These are phyloP conservation scores for Camellia oleifera DNA, from an alignment of 179 eudicot genomes.

Conservation along the genomic window DNA sequence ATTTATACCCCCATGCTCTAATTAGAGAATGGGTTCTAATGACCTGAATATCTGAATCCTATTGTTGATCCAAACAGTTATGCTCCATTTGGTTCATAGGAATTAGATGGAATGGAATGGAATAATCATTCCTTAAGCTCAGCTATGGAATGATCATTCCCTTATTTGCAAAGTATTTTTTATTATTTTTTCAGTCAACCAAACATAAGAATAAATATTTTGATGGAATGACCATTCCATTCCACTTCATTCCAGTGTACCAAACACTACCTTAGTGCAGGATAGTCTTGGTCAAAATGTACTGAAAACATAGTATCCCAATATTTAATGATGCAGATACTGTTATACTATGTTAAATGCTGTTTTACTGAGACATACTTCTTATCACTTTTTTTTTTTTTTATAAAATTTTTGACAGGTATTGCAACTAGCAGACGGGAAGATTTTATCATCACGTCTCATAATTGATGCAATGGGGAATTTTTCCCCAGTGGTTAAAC, in stretches of 20 bases:
- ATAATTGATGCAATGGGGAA: constrained; percentile 97
- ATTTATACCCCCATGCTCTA: not conserved
- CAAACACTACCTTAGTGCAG: not conserved
- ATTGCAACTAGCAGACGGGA: constrained; percentile 68
- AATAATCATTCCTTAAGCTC: too few species aligned
- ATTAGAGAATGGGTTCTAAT: not conserved
- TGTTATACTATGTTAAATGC: not conserved
- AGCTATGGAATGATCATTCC: too few species aligned
- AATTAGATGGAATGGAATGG: too few species aligned
- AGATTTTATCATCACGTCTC: constrained; percentile 61
- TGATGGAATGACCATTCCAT: too few species aligned
- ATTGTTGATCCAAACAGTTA: not conserved
- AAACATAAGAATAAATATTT: too few species aligned
- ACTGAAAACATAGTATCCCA: not conserved
- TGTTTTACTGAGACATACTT: not conserved
- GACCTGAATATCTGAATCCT: not conserved
- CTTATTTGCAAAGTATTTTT: too few species aligned
- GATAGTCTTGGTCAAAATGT: not conserved
- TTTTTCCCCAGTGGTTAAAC: constrained; percentile 91
- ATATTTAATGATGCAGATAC: not conserved
- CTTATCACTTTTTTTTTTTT: not conserved
- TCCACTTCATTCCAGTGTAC: too few species aligned
- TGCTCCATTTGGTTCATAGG: too few species aligned
- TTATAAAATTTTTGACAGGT: constrained; percentile 51
- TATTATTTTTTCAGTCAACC: too few species aligned